phyloP scores from a whole-genome alignment of 75 land plant species.

The Gnetum montanum region DNA sequence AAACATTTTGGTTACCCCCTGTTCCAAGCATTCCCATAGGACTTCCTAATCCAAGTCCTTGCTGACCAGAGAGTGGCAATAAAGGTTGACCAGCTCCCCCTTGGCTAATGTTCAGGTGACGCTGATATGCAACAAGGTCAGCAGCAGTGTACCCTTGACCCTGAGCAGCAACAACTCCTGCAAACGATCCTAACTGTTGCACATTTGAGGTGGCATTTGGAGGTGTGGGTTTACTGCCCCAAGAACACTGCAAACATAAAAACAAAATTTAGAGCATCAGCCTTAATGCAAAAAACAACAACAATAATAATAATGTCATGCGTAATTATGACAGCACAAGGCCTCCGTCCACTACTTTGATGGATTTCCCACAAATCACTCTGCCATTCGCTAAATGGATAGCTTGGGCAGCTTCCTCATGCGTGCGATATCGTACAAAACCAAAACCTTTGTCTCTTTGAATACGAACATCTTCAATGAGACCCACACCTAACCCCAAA shows the following conservation, averaged over 20 bases:
- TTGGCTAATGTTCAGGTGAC: slow-evolving; percentile 57
- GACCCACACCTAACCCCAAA: slow-evolving; percentile 77
- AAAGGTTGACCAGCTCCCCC: slow-evolving; percentile 58
- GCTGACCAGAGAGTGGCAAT: slow-evolving; percentile 66
- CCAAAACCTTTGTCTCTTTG: slow-evolving; percentile 98
- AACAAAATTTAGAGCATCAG: too few relatives aligned
- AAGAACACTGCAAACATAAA: slow-evolving; percentile 68
- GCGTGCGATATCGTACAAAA: slow-evolving; percentile 89
- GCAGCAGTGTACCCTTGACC: slow-evolving; percentile 49
- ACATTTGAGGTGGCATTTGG: slow-evolving; percentile 81
- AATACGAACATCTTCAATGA: slow-evolving; percentile 86
- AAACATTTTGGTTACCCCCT: slow-evolving; percentile 52
- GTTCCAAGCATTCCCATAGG: slow-evolving; percentile 49
- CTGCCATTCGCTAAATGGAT: slow-evolving; percentile 82
- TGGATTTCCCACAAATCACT: slow-evolving; percentile 69
- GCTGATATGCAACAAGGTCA: slow-evolving; percentile 68
- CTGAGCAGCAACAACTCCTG: slow-evolving; percentile 21
- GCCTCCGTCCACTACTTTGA: too few relatives aligned
- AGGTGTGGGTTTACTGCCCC: slow-evolving; percentile 99
- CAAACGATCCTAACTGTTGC: slow-evolving; percentile 37
- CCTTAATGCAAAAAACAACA: too few relatives aligned
- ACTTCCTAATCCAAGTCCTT: slow-evolving; percentile 27
- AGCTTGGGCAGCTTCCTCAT: slow-evolving; percentile 90
- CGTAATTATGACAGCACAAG: too few relatives aligned
- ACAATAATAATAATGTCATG: too few relatives aligned